Base-by-base conservation (phyloP, 306 rosid genomes). In the Coriaria nepalensis region DNA sequence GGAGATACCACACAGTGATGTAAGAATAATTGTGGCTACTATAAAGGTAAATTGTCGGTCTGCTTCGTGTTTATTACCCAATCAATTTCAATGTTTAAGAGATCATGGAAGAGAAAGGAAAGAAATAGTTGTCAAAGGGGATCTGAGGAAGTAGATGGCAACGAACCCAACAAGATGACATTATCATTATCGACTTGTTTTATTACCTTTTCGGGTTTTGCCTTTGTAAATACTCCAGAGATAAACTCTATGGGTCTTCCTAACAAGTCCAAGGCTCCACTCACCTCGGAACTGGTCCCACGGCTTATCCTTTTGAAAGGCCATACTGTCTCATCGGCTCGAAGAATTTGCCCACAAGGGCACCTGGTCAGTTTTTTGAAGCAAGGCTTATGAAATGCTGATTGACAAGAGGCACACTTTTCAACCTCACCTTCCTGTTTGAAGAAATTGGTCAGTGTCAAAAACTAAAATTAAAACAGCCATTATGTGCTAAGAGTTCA, bases 91-190 rank as follows among this genome's bases (percentile, higher is more conserved):
- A 20, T 20, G 29, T 20, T 20, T 20, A 20, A 20, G 29, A 20
- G 29, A 20, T 20, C 29, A 20, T 20, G 29, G 29, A 20, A 20
- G 1, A 20, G 29, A 20, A 3, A 20, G 29, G 29, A 20, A 20
- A 20, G 29, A 20, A 20, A 20, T 20, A 20, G 29, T 20, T 20
- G 29, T 20, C 29, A 20, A 20, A 20, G 29, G 29, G 1, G 29
- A 20, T 20, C 1, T 20, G 29, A 20, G 56, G 78, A 55, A 44
- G 61, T 69, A 68, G 78, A 59, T 15, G 98, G 98, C 51, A 90
- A 65, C 39, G 96, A 81, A 65, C 92, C 96, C 98, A 85, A 81
- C 45, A 82, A 61, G 56, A 90, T 71, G 63, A 78, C 63, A 66
- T 81, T 82, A 56, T 76, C 93, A 7, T 43, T 4, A 5, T 76